These are phyloP conservation scores for Hymenoscyphus infarciens DNA, from an alignment of 2,329 filamentous ascomycete genomes.

Conservation along the genomic window DNA sequence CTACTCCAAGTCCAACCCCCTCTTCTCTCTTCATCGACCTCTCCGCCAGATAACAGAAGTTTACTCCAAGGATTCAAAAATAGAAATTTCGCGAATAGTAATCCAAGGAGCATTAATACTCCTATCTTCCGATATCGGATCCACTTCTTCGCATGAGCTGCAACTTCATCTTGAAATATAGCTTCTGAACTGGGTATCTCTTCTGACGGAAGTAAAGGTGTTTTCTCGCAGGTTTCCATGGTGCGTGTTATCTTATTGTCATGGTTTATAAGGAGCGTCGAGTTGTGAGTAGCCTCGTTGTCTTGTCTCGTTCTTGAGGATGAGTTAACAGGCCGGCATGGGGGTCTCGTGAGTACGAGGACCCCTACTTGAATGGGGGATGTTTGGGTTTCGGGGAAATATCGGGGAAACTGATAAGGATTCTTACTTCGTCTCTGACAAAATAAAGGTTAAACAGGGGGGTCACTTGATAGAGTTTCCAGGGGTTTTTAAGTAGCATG, in stretches of 20 bases:
- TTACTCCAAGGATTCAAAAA: not conserved
- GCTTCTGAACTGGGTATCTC: not conserved
- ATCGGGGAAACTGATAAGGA: too few species aligned
- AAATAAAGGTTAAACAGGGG: too few species aligned
- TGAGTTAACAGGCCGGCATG: not conserved
- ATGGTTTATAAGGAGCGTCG: not conserved
- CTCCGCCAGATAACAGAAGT: not conserved
- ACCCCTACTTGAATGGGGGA: not conserved
- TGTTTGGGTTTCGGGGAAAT: not conserved
- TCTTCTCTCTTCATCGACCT: constrained; percentile 24
- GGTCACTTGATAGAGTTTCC: too few species aligned
- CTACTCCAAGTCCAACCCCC: constrained; percentile 13
- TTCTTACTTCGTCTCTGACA: too few species aligned
- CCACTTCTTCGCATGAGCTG: not conserved
- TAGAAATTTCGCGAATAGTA: not conserved
- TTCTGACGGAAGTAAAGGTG: not conserved
- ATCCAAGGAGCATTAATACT: not conserved
- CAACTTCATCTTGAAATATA: not conserved
- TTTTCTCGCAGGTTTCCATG: not conserved
- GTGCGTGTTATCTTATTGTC: not conserved
- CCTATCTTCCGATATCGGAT: not conserved
- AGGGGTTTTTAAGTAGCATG: too few species aligned
- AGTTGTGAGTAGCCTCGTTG: not conserved
- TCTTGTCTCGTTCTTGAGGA: not conserved
- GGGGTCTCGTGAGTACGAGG: not conserved